These are phyloP conservation scores for Hirsutella thompsonii DNA, from an alignment of 2,329 filamentous ascomycete species.

Conservation along the genomic window DNA sequence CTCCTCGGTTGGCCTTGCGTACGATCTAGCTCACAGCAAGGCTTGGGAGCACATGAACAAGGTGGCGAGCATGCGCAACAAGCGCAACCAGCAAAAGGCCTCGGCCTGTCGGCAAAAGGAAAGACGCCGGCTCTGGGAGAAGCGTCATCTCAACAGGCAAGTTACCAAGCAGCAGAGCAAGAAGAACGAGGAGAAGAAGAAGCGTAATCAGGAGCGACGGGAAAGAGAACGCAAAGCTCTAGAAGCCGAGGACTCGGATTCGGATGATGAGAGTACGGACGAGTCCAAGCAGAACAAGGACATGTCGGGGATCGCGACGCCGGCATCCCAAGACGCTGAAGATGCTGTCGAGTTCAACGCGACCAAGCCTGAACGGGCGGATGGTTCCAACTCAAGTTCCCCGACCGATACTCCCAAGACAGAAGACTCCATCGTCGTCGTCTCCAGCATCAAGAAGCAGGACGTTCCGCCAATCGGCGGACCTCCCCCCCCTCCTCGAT, in stretches of 20 bases:
- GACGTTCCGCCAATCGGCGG: slow-evolving; percentile 17
- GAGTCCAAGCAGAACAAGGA: neutral
- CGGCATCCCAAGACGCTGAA: slow-evolving; percentile 1
- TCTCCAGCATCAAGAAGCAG: slow-evolving; percentile 17
- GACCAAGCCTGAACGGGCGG: slow-evolving; percentile 9
- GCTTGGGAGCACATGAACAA: slow-evolving; percentile 37
- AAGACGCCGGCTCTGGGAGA: slow-evolving; percentile 35
- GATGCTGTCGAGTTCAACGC: slow-evolving; percentile 1
- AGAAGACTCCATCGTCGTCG: slow-evolving; percentile 12
- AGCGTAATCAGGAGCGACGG: slow-evolving; percentile 12
- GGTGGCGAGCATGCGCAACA: slow-evolving; percentile 34
- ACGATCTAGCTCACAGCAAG: slow-evolving; percentile 48
- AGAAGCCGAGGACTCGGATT: neutral
- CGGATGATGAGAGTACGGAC: neutral
- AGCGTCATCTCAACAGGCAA: slow-evolving; percentile 28
- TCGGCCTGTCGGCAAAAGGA: slow-evolving; percentile 31
- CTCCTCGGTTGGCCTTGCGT: slow-evolving; percentile 42
- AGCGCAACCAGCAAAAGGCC: slow-evolving; percentile 35
- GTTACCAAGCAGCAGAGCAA: slow-evolving; percentile 27
- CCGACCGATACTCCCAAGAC: slow-evolving; percentile 19
- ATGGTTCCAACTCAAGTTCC: slow-evolving; percentile 17
- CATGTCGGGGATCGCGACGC: slow-evolving; percentile 6
- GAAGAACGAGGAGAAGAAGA: slow-evolving; percentile 23
- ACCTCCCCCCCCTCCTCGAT: slow-evolving; percentile 8
- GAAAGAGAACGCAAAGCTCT: slow-evolving; percentile 9